Conservation (phyloP, 2,329 filamentous ascomycete species). For the Neophaeococcomyces mojaviensis region DNA sequence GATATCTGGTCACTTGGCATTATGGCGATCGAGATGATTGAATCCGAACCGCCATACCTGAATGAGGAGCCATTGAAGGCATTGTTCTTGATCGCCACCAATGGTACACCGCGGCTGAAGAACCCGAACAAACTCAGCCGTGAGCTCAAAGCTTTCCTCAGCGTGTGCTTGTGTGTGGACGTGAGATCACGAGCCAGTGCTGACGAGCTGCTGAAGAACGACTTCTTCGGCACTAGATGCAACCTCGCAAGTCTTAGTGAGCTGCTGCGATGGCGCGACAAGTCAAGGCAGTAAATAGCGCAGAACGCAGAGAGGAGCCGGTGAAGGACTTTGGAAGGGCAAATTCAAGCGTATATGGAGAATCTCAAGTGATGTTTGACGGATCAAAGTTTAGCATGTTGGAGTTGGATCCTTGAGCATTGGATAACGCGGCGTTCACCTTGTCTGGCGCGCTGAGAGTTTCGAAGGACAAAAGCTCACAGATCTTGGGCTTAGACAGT, state of each 20-base stretch:
- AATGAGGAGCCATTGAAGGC: constrained; percentile 98
- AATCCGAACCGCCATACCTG: constrained; percentile 93
- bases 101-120: constrained; percentile 93
- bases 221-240: constrained; percentile 91
- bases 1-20: constrained; percentile 99
- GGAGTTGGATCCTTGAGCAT: no score
- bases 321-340: no score
- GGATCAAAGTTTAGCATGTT: no score
- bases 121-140: constrained; percentile 97
- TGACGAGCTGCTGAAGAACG: constrained; percentile 79
- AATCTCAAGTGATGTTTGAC: no score
- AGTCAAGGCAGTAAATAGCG: constrained; percentile 22
- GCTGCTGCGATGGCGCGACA: constrained; percentile 62
- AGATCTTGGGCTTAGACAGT: background rate
- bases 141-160: constrained; percentile 94
- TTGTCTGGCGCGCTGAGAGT: no score
- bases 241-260: constrained; percentile 74
- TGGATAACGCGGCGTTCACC: no score
- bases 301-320: no score
- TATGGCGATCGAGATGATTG: constrained; percentile 99
- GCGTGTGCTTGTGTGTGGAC: constrained; percentile 92
- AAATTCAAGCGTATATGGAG: no score
- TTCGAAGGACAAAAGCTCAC: no score
- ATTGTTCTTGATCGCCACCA: constrained; percentile 93
- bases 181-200: constrained; percentile 91